These are phyloP conservation scores for Zygosaccharomyces rouxii DNA, from an alignment of 805 yeast genomes.

Conservation along the genomic window DNA sequence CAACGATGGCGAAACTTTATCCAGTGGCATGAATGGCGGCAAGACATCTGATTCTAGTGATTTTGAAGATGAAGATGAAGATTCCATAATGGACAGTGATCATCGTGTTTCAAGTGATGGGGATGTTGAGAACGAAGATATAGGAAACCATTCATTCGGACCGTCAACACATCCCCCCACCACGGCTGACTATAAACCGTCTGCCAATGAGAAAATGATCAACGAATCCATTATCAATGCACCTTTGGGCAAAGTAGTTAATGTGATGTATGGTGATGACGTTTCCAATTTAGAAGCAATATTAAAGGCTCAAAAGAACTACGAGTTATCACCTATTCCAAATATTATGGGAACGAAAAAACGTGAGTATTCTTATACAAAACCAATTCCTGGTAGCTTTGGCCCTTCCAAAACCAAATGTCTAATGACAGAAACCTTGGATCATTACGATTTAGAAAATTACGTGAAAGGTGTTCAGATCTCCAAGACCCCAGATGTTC, in stretches of 20 bases:
- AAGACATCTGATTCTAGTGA: slow-evolving; percentile 12
- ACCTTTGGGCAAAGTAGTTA: slow-evolving; percentile 60
- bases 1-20: slow-evolving; percentile 9
- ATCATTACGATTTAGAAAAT: slow-evolving; percentile 46
- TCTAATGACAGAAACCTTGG: slow-evolving; percentile 55
- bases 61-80: slow-evolving; percentile 25
- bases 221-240: slow-evolving; percentile 51
- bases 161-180: slow-evolving; percentile 51
- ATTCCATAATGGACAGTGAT: slow-evolving; percentile 18
- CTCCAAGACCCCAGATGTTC: slow-evolving; percentile 77
- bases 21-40: slow-evolving; percentile 11
- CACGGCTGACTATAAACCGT: slow-evolving; percentile 39
- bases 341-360: slow-evolving; percentile 34
- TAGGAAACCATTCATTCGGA: slow-evolving; percentile 23
- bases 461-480: slow-evolving; percentile 49
- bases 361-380: slow-evolving; percentile 53
- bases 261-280: slow-evolving; percentile 60
- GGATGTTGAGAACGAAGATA: slow-evolving; percentile 23
- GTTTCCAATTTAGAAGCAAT: slow-evolving; percentile 41
- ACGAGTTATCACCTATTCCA: slow-evolving; percentile 50
- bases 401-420: slow-evolving; percentile 77
- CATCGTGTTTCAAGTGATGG: slow-evolving; percentile 37
- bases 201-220: slow-evolving; percentile 50
- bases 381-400: slow-evolving; percentile 62
- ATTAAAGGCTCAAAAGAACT: slow-evolving; percentile 59